These are phyloP conservation scores for Coniochaeta ligniaria DNA, from an alignment of 2,329 filamentous ascomycete species.

Conservation along the genomic window DNA sequence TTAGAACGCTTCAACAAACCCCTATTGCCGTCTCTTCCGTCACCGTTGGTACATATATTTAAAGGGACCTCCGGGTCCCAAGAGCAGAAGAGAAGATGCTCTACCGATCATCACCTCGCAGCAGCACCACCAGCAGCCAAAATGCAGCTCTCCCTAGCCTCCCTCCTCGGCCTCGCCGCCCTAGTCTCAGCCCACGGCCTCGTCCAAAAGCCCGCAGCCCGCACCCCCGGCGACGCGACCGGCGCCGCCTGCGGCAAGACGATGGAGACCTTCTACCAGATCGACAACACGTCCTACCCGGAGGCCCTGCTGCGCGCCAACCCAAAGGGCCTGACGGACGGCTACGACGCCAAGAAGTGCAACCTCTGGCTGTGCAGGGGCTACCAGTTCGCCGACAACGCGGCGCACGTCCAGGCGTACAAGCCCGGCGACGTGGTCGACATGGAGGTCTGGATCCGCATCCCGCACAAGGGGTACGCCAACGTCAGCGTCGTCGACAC, in stretches of 20 bases:
- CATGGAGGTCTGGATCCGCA: slow-evolving; percentile 34
- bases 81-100: not conserved
- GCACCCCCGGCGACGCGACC: slow-evolving; percentile 17
- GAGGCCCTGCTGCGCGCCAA: slow-evolving; percentile 21
- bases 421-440: slow-evolving; percentile 32
- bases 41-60: not conserved
- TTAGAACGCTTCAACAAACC: not conserved
- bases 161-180: slow-evolving; percentile 7
- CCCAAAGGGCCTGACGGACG: slow-evolving; percentile 13
- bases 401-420: slow-evolving; percentile 26
- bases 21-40: not conserved
- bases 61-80: not conserved
- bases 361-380: slow-evolving; percentile 33
- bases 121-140: not conserved
- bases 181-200: slow-evolving; percentile 17
- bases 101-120: not conserved
- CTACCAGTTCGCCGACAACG: slow-evolving; percentile 31
- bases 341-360: slow-evolving; percentile 19
- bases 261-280: slow-evolving; percentile 21
- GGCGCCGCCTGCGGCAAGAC: slow-evolving; percentile 20
- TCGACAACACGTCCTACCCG: slow-evolving; percentile 25
- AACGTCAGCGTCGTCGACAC: slow-evolving; percentile 43
- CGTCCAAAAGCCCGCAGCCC: slow-evolving; percentile 15
- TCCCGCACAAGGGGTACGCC: slow-evolving; percentile 37
- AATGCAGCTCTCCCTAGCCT: slow-evolving; percentile 9